phyloP scores from a whole-genome alignment of 2,329 filamentous ascomycete species.

The Exophiala sp. region DNA sequence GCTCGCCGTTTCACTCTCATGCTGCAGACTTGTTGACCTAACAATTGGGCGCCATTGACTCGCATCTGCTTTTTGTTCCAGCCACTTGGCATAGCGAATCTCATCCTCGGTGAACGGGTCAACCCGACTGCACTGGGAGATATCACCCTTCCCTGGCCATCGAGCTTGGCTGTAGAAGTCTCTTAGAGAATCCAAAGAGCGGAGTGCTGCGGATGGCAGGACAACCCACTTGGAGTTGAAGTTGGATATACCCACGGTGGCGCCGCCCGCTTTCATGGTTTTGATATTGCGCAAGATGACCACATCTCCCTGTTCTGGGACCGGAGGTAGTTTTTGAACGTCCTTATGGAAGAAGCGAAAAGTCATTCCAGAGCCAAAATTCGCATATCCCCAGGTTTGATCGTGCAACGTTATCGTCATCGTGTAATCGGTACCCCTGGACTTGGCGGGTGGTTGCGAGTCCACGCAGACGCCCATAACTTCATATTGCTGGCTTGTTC shows the following conservation, averaged over 20 bases:
- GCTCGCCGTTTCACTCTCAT: slow-evolving; percentile 11
- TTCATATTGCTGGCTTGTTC: slow-evolving; percentile 25
- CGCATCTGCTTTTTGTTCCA: slow-evolving; percentile 20
- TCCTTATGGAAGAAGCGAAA: slow-evolving; percentile 58
- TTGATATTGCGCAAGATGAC: slow-evolving; percentile 56
- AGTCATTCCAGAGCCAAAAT: slow-evolving; percentile 37
- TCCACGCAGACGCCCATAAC: slow-evolving; percentile 69
- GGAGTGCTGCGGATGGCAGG: slow-evolving; percentile 15
- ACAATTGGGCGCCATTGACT: slow-evolving; percentile 7
- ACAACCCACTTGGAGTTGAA: slow-evolving; percentile 14
- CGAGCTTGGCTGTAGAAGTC: slow-evolving; percentile 15
- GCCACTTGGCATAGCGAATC: slow-evolving; percentile 24
- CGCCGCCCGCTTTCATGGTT: slow-evolving; percentile 31
- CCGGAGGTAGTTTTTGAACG: slow-evolving; percentile 39
- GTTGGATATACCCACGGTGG: slow-evolving; percentile 12
- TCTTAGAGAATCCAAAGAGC: slow-evolving; percentile 2
- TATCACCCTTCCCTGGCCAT: neutral
- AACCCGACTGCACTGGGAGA: neutral
- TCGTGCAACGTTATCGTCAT: slow-evolving; percentile 58
- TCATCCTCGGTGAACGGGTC: slow-evolving; percentile 9
- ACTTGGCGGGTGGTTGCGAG: slow-evolving; percentile 48
- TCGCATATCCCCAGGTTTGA: slow-evolving; percentile 42
- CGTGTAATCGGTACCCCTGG: slow-evolving; percentile 54
- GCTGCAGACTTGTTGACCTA: slow-evolving; percentile 13
- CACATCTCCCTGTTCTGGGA: slow-evolving; percentile 54